Conservation (phyloP, 495 filamentous ascomycete genomes). For the Mytilinidion resinicola region DNA sequence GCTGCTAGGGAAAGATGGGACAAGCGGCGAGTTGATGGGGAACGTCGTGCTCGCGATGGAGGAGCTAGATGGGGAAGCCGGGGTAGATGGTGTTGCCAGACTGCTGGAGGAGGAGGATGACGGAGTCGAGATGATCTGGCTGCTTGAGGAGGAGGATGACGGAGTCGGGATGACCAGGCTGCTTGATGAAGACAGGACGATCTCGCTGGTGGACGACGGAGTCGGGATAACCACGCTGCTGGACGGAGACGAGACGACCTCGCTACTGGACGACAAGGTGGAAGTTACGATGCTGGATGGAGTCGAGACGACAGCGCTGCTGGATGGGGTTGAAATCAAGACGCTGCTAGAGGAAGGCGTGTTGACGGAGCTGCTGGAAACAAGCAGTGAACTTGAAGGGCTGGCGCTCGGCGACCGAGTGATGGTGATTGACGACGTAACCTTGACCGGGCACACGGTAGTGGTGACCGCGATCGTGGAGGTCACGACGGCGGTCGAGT, state of each 20-base stretch:
- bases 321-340: background rate
- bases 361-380: background rate
- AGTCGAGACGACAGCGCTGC: background rate
- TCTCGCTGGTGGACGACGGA: background rate
- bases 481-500: constrained; percentile 8
- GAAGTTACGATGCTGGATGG: background rate
- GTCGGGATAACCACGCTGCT: background rate
- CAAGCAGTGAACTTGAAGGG: background rate
- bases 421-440: background rate
- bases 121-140: background rate
- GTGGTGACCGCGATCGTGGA: constrained; percentile 14
- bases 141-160: background rate
- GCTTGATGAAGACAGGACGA: background rate
- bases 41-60: background rate
- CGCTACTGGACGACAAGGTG: background rate
- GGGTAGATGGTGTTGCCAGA: background rate
- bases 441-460: constrained; percentile 15
- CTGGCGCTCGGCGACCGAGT: background rate
- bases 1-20: background rate
- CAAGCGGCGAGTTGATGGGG: background rate
- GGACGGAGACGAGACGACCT: background rate
- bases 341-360: background rate
- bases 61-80: background rate
- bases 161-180: background rate
- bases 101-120: background rate